These are phyloP conservation scores for Collybiopsis luxurians DNA, from an alignment of 768 basidiomycete genomes.

Conservation along the genomic window DNA sequence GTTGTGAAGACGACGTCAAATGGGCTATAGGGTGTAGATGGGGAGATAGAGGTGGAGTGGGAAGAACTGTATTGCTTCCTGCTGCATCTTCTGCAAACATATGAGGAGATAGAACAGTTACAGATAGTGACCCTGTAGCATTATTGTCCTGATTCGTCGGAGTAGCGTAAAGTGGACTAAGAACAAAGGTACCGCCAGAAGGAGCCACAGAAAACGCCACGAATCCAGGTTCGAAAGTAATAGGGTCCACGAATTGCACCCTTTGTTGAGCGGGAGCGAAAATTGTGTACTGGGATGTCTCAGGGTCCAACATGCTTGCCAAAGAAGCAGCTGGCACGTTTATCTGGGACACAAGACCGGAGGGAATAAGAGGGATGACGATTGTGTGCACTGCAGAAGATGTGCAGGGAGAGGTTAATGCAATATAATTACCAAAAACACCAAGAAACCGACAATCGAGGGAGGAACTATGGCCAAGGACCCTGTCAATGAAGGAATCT, in stretches of 20 bases:
- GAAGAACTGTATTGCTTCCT: slow-evolving; percentile 19
- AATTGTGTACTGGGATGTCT: slow-evolving; percentile 13
- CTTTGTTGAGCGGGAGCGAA: slow-evolving; percentile 13
- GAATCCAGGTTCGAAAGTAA: slow-evolving; percentile 9
- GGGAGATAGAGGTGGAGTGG: slow-evolving; percentile 38
- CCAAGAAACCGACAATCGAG: neutral
- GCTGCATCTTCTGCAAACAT: neutral
- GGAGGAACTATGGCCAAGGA: slow-evolving; percentile 13
- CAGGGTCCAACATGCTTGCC: slow-evolving; percentile 9
- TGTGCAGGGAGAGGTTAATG: slow-evolving; percentile 9
- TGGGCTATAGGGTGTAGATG: slow-evolving; percentile 20
- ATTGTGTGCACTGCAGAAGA: slow-evolving; percentile 7
- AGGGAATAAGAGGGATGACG: slow-evolving; percentile 11
- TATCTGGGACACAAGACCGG: neutral
- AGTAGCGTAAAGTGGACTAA: slow-evolving; percentile 25
- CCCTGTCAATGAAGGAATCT: slow-evolving; percentile 11
- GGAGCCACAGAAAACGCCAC: slow-evolving; percentile 21
- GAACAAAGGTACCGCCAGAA: slow-evolving; percentile 25
- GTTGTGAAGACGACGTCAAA: slow-evolving; percentile 1
- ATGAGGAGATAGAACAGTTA: slow-evolving; percentile 31
- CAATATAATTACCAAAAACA: neutral
- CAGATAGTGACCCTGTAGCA: slow-evolving; percentile 18
- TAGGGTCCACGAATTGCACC: slow-evolving; percentile 14
- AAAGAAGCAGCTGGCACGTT: slow-evolving; percentile 7
- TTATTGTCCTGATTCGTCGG: slow-evolving; percentile 9